Evolutionary conservation across 2,329 filamentous ascomycete genomes (phyloP).

Genomic region (Davidsoniella virescens): DNA sequence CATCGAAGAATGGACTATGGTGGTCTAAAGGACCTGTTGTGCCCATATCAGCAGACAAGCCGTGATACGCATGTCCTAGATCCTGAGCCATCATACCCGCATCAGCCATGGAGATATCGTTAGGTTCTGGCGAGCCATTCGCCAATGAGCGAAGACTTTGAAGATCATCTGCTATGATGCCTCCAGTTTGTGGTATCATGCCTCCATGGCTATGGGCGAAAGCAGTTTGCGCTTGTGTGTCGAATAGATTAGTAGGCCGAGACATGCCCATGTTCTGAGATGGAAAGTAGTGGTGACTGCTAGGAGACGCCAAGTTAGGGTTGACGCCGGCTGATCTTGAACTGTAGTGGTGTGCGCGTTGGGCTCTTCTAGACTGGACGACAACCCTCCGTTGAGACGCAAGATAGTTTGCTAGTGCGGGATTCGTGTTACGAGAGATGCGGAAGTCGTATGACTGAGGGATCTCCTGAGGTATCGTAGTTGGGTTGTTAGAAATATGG

Average conservation of each 20-base stretch:
- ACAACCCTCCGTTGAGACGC: conserved; percentile 22
- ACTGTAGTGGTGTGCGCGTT: conserved; percentile 7
- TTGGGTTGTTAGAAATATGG: conserved; percentile 18
- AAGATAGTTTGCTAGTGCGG: conserved; percentile 22
- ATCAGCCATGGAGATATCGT: conserved; percentile 23
- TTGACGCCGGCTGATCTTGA: conserved; percentile 9
- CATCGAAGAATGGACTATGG: conserved; percentile 1
- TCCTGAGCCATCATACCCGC: conserved; percentile 18
- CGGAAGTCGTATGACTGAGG: conserved; percentile 22
- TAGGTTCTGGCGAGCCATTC: conserved; percentile 17
- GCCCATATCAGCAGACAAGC: conserved; percentile 15
- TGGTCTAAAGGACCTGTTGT: neutral
- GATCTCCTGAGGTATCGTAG: conserved; percentile 9
- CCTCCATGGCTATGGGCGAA: conserved; percentile 4
- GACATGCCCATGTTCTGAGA: neutral
- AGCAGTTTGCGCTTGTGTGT: conserved; percentile 7
- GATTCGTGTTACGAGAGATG: conserved; percentile 22
- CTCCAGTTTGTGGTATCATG: conserved; percentile 16
- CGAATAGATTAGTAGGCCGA: conserved; percentile 11
- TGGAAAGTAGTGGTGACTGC: neutral
- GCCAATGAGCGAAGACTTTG: conserved; percentile 22
- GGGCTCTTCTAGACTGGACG: conserved; percentile 13
- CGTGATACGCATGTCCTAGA: conserved; percentile 16
- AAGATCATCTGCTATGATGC: conserved; percentile 24
- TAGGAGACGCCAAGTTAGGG: conserved; percentile 5